phyloP scores from a whole-genome alignment of 2,329 filamentous ascomycete genomes.

The Moelleriella libera region DNA sequence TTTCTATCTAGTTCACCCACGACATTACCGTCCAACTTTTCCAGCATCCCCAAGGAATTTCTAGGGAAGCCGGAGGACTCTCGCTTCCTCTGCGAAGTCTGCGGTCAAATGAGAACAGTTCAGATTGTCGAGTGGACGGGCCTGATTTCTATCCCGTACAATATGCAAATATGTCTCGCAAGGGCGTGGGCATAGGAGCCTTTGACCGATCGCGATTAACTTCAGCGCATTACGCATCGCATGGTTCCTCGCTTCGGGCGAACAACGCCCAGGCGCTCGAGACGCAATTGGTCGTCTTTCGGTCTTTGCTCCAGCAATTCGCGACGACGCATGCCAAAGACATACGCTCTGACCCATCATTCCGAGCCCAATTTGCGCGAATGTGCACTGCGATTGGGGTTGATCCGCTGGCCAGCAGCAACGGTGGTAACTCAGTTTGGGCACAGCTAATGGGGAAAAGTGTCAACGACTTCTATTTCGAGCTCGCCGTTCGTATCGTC shows the following conservation, averaged over 20 bases:
- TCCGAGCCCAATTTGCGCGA: constrained; percentile 91
- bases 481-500: constrained; percentile 87
- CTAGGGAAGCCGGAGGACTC: too few relatives aligned
- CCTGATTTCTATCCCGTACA: neutral
- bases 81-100: too few relatives aligned
- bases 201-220: constrained; percentile 77
- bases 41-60: neutral
- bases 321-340: constrained; percentile 88
- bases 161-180: constrained; percentile 44
- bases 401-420: constrained; percentile 61
- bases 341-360: constrained; percentile 87
- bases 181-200: constrained; percentile 80
- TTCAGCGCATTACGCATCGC: constrained; percentile 77
- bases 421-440: constrained; percentile 56
- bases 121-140: too few relatives aligned
- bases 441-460: constrained; percentile 79
- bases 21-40: neutral
- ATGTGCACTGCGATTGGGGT: constrained; percentile 98
- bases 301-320: constrained; percentile 88
- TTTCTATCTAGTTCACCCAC: neutral
- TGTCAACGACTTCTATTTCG: constrained; percentile 98
- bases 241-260: constrained; percentile 75
- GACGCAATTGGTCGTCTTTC: constrained; percentile 91
- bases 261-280: constrained; percentile 75
- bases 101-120: too few relatives aligned